These are phyloP conservation scores for Ceratocystis papillata DNA, from an alignment of 2,329 filamentous ascomycete genomes.

Conservation along the genomic window DNA sequence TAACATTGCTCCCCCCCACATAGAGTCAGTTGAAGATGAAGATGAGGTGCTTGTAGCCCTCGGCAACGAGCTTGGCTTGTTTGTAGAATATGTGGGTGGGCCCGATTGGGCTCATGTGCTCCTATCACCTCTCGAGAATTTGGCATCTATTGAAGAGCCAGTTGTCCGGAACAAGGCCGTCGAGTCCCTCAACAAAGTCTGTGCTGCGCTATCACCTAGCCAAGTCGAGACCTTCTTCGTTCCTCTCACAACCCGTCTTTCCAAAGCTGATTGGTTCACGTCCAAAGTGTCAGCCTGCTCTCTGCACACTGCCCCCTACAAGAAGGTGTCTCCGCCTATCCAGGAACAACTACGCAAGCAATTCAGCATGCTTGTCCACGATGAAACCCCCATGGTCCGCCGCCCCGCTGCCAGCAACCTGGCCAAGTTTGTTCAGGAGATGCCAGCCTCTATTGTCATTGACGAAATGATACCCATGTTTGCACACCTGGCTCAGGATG, in stretches of 20 bases:
- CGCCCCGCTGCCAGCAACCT: constrained; percentile 93
- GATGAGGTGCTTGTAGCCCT: constrained; percentile 95
- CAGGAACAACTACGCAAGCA: constrained; percentile 88
- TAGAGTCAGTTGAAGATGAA: constrained; percentile 98
- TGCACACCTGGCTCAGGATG: constrained; percentile 89
- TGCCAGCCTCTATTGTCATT: constrained; percentile 82
- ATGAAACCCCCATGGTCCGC: constrained; percentile 98
- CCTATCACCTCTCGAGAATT: constrained; percentile 90
- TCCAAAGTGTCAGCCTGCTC: constrained; percentile 97
- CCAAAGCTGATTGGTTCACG: constrained; percentile 99
- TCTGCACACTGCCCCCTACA: constrained; percentile 87
- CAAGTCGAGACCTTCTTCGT: constrained; percentile 98
- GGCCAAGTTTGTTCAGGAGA: constrained; percentile 94
- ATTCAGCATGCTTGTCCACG: constrained; percentile 86
- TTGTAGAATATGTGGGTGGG: constrained; percentile 95
- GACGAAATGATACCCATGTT: constrained; percentile 99
- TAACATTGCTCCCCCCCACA: constrained; percentile 29
- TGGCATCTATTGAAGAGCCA: constrained; percentile 96
- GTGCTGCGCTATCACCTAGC: constrained; percentile 75
- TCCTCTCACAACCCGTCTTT: constrained; percentile 85
- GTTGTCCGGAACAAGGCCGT: constrained; percentile 98
- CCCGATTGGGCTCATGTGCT: constrained; percentile 91
- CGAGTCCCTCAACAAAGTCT: constrained; percentile 99
- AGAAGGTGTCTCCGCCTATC: constrained; percentile 73
- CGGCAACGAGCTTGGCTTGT: constrained; percentile 91